A percentile compares a stretch with the other conserved stretches of the same genome.
Evolutionary conservation across 129 eudicot genomes (phyloP).

Genomic region (Helichrysum umbraculigerum): DNA sequence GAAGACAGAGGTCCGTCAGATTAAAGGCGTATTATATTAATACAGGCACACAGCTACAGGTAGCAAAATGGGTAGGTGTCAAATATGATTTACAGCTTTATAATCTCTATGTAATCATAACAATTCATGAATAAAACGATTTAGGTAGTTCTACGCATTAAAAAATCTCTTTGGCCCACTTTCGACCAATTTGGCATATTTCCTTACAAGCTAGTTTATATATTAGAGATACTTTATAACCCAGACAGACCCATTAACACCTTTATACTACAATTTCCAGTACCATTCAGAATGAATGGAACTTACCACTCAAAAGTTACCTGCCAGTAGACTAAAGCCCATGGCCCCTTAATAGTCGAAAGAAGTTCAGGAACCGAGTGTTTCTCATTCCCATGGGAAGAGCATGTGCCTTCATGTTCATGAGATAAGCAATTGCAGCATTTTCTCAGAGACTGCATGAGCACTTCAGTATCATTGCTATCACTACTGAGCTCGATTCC

Average conservation of each 20-base stretch:
- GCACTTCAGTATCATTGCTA: constrained; percentile 77
- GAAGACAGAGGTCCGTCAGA: not conserved
- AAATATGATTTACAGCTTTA: too few species aligned
- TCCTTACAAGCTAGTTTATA: not conserved
- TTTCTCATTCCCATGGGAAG: constrained; percentile 35
- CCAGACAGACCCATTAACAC: not conserved
- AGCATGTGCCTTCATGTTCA: constrained; percentile 36
- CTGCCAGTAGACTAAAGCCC: constrained; percentile 97
- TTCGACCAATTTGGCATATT: not conserved
- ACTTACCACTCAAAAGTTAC: constrained; percentile 92
- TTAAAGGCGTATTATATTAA: not conserved
- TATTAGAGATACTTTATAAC: too few species aligned
- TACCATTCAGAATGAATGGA: constrained; percentile 28
- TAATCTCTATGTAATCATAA: too few species aligned
- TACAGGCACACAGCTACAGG: not conserved
- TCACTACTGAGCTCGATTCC: constrained; percentile 63
- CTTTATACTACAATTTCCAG: constrained; percentile 3
- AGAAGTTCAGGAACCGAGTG: constrained; percentile 76
- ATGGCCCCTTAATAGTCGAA: constrained; percentile 86
- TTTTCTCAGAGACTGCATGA: constrained; percentile 61
- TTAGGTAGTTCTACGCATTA: not conserved
- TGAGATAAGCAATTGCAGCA: constrained; percentile 66
- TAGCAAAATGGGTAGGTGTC: not conserved
- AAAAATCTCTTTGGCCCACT: not conserved
- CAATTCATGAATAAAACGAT: not conserved